Conservation (phyloP, 371 early-diverging fungal species). For the Nematocida homosporus region DNA sequence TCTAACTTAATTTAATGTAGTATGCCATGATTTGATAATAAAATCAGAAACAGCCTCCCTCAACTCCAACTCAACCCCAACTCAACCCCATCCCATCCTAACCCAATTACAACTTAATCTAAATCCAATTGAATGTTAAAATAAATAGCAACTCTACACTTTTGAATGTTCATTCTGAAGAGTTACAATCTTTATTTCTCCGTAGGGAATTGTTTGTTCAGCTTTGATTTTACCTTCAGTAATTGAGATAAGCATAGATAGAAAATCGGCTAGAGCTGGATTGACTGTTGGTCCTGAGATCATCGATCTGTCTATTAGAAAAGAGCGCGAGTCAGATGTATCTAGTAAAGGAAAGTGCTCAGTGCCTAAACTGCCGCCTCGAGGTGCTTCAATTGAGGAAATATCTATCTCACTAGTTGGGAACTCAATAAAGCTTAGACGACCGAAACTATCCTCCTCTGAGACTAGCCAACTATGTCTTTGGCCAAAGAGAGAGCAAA, state of each 20-base stretch:
- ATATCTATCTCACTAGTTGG: slow-evolving; percentile 11
- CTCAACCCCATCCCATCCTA: no score
- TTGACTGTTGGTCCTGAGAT: not conserved
- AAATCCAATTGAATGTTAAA: no score
- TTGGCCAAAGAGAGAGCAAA: not conserved
- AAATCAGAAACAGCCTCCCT: not conserved
- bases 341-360: not conserved
- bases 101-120: no score
- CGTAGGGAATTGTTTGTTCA: slow-evolving; percentile 25
- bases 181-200: slow-evolving; percentile 8
- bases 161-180: not conserved
- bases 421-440: not conserved
- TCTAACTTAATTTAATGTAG: no score
- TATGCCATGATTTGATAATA: no score
- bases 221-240: slow-evolving; percentile 31
- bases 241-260: slow-evolving; percentile 17
- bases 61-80: not conserved
- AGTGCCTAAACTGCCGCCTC: no score
- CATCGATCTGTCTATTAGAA: not conserved
- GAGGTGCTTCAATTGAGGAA: not conserved
- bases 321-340: not conserved
- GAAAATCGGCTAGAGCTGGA: not conserved
- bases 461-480: no score
- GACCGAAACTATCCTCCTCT: not conserved
- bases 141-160: not conserved